phyloP scores from a whole-genome alignment of 2,329 filamentous ascomycete genomes.

The Aspergillus melleus region DNA sequence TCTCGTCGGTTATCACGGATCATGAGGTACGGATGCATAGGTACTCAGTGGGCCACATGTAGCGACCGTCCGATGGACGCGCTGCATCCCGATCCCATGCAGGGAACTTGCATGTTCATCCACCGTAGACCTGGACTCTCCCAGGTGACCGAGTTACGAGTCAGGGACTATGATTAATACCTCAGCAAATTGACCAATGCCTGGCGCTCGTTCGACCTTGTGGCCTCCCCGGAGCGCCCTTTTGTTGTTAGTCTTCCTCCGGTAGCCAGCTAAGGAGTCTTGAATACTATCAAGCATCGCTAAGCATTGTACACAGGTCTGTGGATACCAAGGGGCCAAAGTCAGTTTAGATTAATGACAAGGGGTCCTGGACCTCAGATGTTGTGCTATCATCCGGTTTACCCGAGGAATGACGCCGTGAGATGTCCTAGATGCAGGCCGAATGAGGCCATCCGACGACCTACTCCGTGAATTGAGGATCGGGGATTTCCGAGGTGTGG shows the following conservation, averaged over 20 bases:
- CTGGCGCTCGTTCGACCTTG: background rate
- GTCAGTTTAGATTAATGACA: background rate
- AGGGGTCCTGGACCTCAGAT: background rate
- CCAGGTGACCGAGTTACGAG: background rate
- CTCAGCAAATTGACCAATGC: background rate
- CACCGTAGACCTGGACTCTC: background rate
- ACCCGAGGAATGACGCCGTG: background rate
- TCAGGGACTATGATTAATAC: background rate
- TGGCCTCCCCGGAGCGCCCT: background rate
- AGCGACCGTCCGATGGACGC: background rate
- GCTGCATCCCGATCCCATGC: background rate
- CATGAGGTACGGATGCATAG: background rate
- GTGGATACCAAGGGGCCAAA: slow-evolving; percentile 1
- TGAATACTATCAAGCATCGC: background rate
- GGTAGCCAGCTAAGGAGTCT: background rate
- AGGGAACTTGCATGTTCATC: background rate
- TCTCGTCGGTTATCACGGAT: background rate
- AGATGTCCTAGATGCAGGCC: background rate
- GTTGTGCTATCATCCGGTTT: background rate
- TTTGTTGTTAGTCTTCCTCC: background rate
- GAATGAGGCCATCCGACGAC: background rate
- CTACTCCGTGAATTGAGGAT: background rate
- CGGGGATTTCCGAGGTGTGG: background rate
- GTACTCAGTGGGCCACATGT: background rate
- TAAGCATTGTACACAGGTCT: slow-evolving; percentile 2